Percentiles rank a stretch among this genome's conserved stretches.
These are phyloP conservation scores for Leccinum ochraceum DNA, from an alignment of 768 basidiomycete genomes.

Conservation along the genomic window DNA sequence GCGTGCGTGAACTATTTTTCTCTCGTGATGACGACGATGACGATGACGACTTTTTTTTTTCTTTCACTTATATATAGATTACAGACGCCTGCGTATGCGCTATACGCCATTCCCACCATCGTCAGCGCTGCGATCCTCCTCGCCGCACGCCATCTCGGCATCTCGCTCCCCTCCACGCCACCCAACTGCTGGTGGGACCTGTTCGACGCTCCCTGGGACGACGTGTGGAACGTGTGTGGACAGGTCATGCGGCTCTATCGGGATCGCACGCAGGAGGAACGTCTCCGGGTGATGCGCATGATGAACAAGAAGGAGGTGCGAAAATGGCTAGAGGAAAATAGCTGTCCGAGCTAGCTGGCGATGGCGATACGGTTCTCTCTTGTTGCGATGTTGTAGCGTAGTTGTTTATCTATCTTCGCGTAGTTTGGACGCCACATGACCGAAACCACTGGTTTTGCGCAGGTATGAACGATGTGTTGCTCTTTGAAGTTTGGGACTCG, in stretches of 20 bases:
- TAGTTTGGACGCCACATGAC: neutral
- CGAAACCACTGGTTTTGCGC: neutral
- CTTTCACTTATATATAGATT: slow-evolving; percentile 40
- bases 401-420: neutral
- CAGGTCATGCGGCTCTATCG: slow-evolving; percentile 81
- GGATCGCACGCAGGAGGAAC: slow-evolving; percentile 45
- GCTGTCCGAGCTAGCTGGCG: slow-evolving; percentile 11
- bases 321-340: slow-evolving; percentile 73
- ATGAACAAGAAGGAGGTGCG: slow-evolving; percentile 79
- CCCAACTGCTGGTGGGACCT: slow-evolving; percentile 90
- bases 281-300: slow-evolving; percentile 52
- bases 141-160: slow-evolving; percentile 65
- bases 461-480: neutral
- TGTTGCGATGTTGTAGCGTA: neutral
- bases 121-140: slow-evolving; percentile 90
- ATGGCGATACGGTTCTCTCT: neutral
- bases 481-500: no score
- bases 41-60: no score
- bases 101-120: slow-evolving; percentile 88
- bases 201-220: slow-evolving; percentile 91
- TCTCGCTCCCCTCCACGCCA: slow-evolving; percentile 71
- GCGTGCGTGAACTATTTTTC: slow-evolving; percentile 60
- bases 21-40: neutral
- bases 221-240: slow-evolving; percentile 85
- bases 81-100: slow-evolving; percentile 89